Percentiles rank a stretch among this genome's conserved stretches.
Evolutionary conservation across 192 early-diverging fungal genomes (phyloP).

Genomic region (Chytriomyces sp.): DNA sequence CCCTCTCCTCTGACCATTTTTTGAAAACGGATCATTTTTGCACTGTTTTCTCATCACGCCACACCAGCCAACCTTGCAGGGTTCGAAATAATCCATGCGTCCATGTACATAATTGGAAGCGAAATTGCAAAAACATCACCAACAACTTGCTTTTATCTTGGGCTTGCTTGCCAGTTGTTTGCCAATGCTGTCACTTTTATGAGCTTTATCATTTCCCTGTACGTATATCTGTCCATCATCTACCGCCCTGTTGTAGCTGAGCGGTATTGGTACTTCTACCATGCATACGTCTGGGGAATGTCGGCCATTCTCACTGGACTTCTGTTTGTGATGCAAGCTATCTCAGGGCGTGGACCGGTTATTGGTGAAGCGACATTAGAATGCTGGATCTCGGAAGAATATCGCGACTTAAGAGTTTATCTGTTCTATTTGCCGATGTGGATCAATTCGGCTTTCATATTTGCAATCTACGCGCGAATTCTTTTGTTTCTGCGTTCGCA

Average conservation of each 20-base stretch:
- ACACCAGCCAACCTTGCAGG: not conserved
- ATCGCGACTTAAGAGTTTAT: not conserved
- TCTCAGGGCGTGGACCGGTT: not conserved
- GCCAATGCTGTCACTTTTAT: not conserved
- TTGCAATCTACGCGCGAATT: not conserved
- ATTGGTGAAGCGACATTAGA: constrained; percentile 28
- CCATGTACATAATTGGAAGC: not conserved
- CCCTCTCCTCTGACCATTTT: no score
- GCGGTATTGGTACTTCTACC: not conserved
- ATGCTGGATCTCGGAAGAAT: constrained; percentile 19
- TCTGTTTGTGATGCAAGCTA: constrained; percentile 16
- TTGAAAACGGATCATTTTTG: no score
- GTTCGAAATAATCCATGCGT: not conserved
- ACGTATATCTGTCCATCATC: not conserved
- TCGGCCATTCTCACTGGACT: not conserved
- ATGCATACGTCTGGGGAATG: constrained; percentile 4
- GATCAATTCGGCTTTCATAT: not conserved
- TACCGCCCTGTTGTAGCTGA: not conserved
- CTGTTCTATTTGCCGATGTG: constrained; percentile 15
- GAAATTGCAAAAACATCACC: not conserved
- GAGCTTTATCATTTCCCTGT: not conserved
- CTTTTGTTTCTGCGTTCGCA: not conserved
- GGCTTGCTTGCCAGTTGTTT: not conserved
- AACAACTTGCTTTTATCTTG: not conserved
- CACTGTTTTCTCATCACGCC: not conserved